Conservation (phyloP, 1,139 yeast genomes). For the Nakaseomyces sp. region DNA sequence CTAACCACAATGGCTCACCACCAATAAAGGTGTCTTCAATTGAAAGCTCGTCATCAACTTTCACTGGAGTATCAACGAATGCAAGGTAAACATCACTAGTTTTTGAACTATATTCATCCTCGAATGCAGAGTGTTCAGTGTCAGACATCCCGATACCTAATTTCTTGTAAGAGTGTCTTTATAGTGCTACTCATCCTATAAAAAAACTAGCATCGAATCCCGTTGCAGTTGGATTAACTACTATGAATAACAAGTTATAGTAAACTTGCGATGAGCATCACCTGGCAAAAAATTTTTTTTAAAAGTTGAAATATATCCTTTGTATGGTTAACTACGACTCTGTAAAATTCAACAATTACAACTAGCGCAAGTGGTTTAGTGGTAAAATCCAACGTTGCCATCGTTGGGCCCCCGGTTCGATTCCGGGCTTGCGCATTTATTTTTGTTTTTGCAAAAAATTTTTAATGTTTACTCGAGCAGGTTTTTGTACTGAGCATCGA, state of each 20-base stretch:
- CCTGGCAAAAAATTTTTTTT: neutral
- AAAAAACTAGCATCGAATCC: no score
- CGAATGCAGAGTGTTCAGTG: constrained; percentile 23
- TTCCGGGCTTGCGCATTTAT: constrained; percentile 11
- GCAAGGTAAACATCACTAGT: constrained; percentile 43
- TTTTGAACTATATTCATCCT: constrained; percentile 19
- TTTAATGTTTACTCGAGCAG: neutral
- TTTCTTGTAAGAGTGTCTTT: no score
- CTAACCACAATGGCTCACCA: constrained; percentile 58
- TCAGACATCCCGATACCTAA: constrained; percentile 5
- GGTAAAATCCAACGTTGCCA: constrained; percentile 11
- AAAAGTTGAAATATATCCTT: neutral
- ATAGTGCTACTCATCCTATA: no score
- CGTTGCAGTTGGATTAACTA: no score
- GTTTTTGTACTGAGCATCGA: no score
- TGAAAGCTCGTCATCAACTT: constrained; percentile 41
- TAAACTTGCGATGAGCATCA: neutral
- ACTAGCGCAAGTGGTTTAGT: constrained; percentile 11
- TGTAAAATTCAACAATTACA: neutral
- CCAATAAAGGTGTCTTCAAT: constrained; percentile 75
- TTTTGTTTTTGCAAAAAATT: neutral
- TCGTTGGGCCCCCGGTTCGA: constrained; percentile 12
- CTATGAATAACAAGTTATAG: no score
- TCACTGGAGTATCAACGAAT: constrained; percentile 45
- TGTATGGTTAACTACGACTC: neutral